Base-by-base conservation (phyloP, 2,329 filamentous ascomycete genomes). In the Hymenoscyphus albidus region DNA sequence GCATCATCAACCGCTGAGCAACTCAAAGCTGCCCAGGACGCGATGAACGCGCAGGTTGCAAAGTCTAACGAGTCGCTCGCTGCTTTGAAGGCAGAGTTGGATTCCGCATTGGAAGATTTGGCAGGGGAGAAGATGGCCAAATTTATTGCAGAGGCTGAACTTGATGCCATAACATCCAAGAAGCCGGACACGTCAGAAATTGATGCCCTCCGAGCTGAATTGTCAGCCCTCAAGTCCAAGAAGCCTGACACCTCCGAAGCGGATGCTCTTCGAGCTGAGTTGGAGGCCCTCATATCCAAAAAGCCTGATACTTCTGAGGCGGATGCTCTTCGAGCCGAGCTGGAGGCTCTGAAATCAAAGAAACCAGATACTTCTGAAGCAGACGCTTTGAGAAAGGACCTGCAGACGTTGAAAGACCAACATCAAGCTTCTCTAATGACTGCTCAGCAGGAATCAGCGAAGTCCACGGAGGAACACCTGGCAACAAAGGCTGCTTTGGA, bases 261-360 rank as follows among this genome's bases (percentile, higher is more conserved):
- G 51, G 58, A 60, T 22, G 58, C 58, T 51, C 58, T 60, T 51
- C 40, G 58, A 2, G 70, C 70, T 7, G 73, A 81, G 70, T 81
- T 88, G n/a, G 86, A 88, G 65, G 83, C 83, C 10, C 76, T 79
- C 57, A 82, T 80, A 76, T 86, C 79, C 71, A 80, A 79, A 70
- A 86, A 82, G 74, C 78, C 82, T 6, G 85, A 88, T 72, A 85
- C 81, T 1, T 62, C 60, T 10, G 60, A 62, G 31, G 60, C 60
- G 9, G 60, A 62, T 31, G 60, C 60, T 40, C 60, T 62, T 31
- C 48, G 60, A 57, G 70, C 70, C 9, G 73, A 81, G 69, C 80
- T 88, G 16, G 86, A 88, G 65, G 83, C 83, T 10, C 76, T 79
- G 57, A 83, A 80, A 76, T 86, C 79, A 71, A 80, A 79, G 70